Evolutionary conservation across 1,284 basidiomycete genomes (phyloP).

Genomic region (Ceratobasidium sp.): DNA sequence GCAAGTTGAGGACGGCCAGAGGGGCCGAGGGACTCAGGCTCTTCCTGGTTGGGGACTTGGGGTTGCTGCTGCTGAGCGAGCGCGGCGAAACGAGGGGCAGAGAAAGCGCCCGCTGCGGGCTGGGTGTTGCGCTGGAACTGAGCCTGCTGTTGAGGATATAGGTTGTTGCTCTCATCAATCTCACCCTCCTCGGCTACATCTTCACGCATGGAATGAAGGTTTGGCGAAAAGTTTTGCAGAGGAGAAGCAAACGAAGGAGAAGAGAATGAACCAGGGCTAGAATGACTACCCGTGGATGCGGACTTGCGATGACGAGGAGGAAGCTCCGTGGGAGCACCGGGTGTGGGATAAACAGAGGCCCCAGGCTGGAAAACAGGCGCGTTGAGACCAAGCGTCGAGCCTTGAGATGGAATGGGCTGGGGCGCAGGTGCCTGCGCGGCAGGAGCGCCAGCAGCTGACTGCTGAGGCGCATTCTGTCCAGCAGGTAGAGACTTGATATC

Average conservation of each 20-base stretch:
- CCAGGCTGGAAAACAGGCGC: conserved; percentile 80
- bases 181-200: conserved; percentile 86
- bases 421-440: conserved; percentile 59
- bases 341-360: conserved; percentile 67
- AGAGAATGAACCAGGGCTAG: conserved; percentile 49
- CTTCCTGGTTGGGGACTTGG: conserved; percentile 53
- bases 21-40: conserved; percentile 72
- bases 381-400: conserved; percentile 67
- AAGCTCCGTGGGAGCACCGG: conserved; percentile 56
- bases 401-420: conserved; percentile 63
- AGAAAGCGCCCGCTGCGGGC: conserved; percentile 68
- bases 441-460: conserved; percentile 54
- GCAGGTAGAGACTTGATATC: conserved; percentile 83
- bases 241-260: conserved; percentile 66
- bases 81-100: conserved; percentile 88
- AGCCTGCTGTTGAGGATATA: conserved; percentile 67
- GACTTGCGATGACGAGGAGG: conserved; percentile 80
- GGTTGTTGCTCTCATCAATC: conserved; percentile 66
- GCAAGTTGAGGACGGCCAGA: conserved; percentile 90
- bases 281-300: conserved; percentile 71
- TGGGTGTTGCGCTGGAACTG: conserved; percentile 72
- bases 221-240: conserved; percentile 78
- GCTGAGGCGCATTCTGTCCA: conserved; percentile 54
- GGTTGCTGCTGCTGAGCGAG: conserved; percentile 63
- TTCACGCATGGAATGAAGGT: conserved; percentile 84